Evolutionary conservation across 495 filamentous ascomycete genomes (phyloP), one percentile per base, ranked within the genome.

Genomic region (Pseudomonodictys pantanalensis): DNA sequence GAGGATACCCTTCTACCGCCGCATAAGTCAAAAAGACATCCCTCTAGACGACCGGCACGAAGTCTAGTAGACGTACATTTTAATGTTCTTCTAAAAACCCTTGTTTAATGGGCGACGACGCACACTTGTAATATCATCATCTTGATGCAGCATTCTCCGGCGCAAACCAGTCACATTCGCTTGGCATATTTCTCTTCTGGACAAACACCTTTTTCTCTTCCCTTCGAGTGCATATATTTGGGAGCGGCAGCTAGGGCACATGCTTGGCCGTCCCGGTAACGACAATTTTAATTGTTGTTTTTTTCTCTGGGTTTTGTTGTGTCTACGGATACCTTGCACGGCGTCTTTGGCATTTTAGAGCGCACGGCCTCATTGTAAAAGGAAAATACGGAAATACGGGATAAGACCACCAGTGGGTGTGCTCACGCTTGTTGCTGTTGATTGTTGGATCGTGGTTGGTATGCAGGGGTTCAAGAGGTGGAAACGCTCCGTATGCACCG

Each of bases 1-100:
- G 28, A 43, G 62, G 32, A 64, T 70, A 24, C 67, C 67, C 32
- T 73, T 68, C 52, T 71, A 69, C 58, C 60, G 64, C 51, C 55
- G 66, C 22, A 51, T 60, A 49, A 68, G 67, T 56, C 44, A 58
- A 10, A 67, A 73, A 45, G 62, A 68, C 17, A 66, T 68, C 41
- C 66, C 68, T 55, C 63, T 73, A 7, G 60, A 65, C 8, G 59
- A 68, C 52, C 55, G 69, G 30, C 69, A 71, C 52, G 60, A 73
- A 56, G 70, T 73, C 22, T 72, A 61, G 30, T 55, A 44, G 10
- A 23, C 11, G 0, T 28, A 3, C 18, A 0, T 25, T 46, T 22
- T 2, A 18, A 3, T 42, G 50, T 24, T 41, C 48, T 32, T n/a
- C 29, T 25, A 20, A n/a, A n/a, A n/a, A n/a, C 39, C 53, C n/a